phyloP scores from a whole-genome alignment of 164 flowering plant species.

The Liriodendron chinense region DNA sequence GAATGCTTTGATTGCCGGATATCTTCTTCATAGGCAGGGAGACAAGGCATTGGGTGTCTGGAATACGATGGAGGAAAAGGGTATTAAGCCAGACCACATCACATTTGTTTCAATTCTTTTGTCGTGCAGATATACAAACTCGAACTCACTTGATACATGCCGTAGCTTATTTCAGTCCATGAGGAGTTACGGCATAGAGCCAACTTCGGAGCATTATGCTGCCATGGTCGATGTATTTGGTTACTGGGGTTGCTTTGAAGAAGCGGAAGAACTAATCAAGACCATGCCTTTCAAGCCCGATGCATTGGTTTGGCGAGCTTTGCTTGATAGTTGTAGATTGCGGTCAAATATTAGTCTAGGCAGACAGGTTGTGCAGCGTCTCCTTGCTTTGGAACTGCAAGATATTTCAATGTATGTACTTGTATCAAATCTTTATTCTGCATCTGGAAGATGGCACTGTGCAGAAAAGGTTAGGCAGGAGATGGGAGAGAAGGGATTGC shows the following conservation, averaged over 20 bases:
- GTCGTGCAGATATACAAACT: slow-evolving; percentile 57
- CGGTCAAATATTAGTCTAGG: slow-evolving; percentile 49
- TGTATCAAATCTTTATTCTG: slow-evolving; percentile 74
- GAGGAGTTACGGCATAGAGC: slow-evolving; percentile 53
- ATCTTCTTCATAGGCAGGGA: slow-evolving; percentile 73
- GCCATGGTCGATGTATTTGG: slow-evolving; percentile 70
- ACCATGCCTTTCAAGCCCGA: slow-evolving; percentile 63
- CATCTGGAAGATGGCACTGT: slow-evolving; percentile 89
- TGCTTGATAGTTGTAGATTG: slow-evolving; percentile 70
- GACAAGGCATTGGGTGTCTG: slow-evolving; percentile 62
- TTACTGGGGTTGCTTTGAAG: slow-evolving; percentile 65
- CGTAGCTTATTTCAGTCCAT: slow-evolving; percentile 57
- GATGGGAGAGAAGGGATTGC: slow-evolving; percentile 69
- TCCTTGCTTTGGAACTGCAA: slow-evolving; percentile 59
- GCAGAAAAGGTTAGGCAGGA: slow-evolving; percentile 61
- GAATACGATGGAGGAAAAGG: slow-evolving; percentile 48
- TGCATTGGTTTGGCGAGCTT: slow-evolving; percentile 71
- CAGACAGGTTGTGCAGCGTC: slow-evolving; percentile 49
- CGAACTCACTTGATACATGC: slow-evolving; percentile 51
- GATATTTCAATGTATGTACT: slow-evolving; percentile 72
- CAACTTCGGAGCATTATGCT: slow-evolving; percentile 76
- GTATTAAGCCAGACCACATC: slow-evolving; percentile 52
- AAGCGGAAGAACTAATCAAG: slow-evolving; percentile 63
- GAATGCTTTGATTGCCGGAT: slow-evolving; percentile 65
- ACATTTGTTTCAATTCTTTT: slow-evolving; percentile 63